phyloP scores from a whole-genome alignment of 2,329 filamentous ascomycete genomes.

The Penicillium sp. region DNA sequence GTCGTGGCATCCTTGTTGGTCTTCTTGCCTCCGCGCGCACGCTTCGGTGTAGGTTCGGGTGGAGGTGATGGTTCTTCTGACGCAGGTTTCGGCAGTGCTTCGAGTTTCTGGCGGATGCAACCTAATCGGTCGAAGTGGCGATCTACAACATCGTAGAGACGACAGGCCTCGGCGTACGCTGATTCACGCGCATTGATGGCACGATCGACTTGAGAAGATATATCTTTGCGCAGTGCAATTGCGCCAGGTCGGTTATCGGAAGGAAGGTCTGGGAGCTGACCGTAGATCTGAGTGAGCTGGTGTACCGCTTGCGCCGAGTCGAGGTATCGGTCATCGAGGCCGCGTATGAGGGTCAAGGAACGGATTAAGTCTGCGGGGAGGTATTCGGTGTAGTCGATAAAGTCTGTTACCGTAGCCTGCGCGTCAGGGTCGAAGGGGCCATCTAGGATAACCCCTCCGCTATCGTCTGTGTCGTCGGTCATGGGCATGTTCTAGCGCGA shows the following conservation, averaged over 20 bases:
- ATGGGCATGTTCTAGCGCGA: slow-evolving; percentile 30
- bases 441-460: slow-evolving; percentile 46
- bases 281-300: slow-evolving; percentile 45
- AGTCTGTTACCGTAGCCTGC: slow-evolving; percentile 66
- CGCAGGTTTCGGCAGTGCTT: slow-evolving; percentile 60
- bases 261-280: slow-evolving; percentile 52
- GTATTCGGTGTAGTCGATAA: slow-evolving; percentile 68
- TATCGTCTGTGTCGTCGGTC: slow-evolving; percentile 45
- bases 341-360: slow-evolving; percentile 61
- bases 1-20: slow-evolving; percentile 35
- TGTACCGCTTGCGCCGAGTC: slow-evolving; percentile 44
- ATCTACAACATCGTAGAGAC: slow-evolving; percentile 58
- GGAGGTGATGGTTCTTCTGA: slow-evolving; percentile 61
- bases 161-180: slow-evolving; percentile 56
- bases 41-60: slow-evolving; percentile 38
- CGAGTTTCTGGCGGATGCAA: slow-evolving; percentile 61
- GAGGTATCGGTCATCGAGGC: slow-evolving; percentile 48
- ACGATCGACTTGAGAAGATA: slow-evolving; percentile 56
- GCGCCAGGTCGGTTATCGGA: slow-evolving; percentile 53
- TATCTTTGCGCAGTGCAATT: slow-evolving; percentile 53
- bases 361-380: slow-evolving; percentile 65
- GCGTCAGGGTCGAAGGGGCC: slow-evolving; percentile 61
- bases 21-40: slow-evolving; percentile 43
- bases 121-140: slow-evolving; percentile 58
- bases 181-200: slow-evolving; percentile 58